Base-by-base conservation (phyloP, 805 yeast genomes). In the Lipomyces oligophaga region DNA sequence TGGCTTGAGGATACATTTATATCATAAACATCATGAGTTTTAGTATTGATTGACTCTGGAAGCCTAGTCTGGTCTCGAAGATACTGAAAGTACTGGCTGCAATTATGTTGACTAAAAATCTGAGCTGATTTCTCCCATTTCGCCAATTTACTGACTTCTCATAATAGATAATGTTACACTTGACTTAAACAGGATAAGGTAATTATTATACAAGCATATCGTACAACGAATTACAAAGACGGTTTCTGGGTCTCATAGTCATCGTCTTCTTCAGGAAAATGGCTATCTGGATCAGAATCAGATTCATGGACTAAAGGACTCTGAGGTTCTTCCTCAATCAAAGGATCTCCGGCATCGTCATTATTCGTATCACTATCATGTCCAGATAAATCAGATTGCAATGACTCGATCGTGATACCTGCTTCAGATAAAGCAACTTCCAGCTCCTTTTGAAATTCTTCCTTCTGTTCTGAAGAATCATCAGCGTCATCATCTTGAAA, bases 281-380 rank as follows among this genome's bases (percentile, higher is more conserved):
- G 43, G 8, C 34, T 44, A 34, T 49, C 47, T n/a, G 50, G 49
- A 27, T 45, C 54, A 15, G 38, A 25, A 42, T 49, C 50, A 16
- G 54, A 49, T 30, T 49, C 51, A 27, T 45, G 54, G 20, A 46
- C 52, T 11, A 45, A 27, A 1, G 54, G 54, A 6, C 35, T 25
- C 20, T 45, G 50, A 16, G 34, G 20, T 26, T 49, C 50, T 36
- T 49, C 54, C 31, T 45, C 54, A 24, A 49, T 45, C 21, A 42
- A 49, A 4, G 41, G 41, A 18, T 40, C 50, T 18, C 30, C 47
- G 3, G 42, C 47, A 16, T 37, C 44, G n/a, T 27, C 40, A 5
- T 27, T n/a, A n/a, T n/a, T 36, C 18, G 21, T 30, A 10, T n/a
- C 34, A 10, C 28, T 33, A 3, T 33, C 38, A 15, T 15, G 34